A percentile compares a stretch with the other conserved stretches of the same genome.
phyloP scores from a whole-genome alignment of 1,284 basidiomycete genomes.

The Papiliotrema terrestris region DNA sequence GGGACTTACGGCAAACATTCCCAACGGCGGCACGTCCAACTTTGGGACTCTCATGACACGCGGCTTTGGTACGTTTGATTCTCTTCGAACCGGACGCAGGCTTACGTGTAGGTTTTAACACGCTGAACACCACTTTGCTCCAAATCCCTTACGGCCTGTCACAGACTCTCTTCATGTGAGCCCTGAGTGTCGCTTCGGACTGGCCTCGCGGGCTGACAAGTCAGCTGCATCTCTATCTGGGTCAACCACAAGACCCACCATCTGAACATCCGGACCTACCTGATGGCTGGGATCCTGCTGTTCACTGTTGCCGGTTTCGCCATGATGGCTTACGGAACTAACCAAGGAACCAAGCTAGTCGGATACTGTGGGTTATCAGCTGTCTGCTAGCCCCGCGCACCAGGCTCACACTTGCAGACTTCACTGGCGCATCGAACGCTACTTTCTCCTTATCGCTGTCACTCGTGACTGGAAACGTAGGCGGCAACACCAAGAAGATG shows the following conservation, averaged over 20 bases:
- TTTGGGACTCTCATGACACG: conserved; percentile 37
- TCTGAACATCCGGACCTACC: conserved; percentile 28
- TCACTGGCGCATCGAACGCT: conserved; percentile 50
- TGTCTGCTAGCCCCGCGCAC: not conserved
- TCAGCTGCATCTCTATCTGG: conserved; percentile 20
- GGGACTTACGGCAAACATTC: conserved; percentile 40
- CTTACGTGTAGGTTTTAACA: conserved; percentile 16
- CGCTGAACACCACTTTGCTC: conserved; percentile 35
- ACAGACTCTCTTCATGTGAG: conserved; percentile 28
- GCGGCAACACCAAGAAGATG: conserved; percentile 51
- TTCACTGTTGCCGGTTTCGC: conserved; percentile 37
- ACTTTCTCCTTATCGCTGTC: conserved; percentile 50
- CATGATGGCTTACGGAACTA: conserved; percentile 28
- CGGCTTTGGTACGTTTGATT: conserved; percentile 15
- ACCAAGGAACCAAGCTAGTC: conserved; percentile 22
- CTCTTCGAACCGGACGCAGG: no score
- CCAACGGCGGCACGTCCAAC: conserved; percentile 31
- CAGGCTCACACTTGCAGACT: conserved; percentile 14
- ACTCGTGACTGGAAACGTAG: conserved; percentile 51
- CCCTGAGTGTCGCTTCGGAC: not conserved
- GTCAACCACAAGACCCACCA: conserved; percentile 28
- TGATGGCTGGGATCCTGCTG: conserved; percentile 25
- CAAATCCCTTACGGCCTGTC: conserved; percentile 42
- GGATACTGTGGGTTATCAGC: conserved; percentile 23
- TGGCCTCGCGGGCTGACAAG: not conserved